phyloP scores from a whole-genome alignment of 2,329 filamentous ascomycete genomes.

The Diplodia intermedia region DNA sequence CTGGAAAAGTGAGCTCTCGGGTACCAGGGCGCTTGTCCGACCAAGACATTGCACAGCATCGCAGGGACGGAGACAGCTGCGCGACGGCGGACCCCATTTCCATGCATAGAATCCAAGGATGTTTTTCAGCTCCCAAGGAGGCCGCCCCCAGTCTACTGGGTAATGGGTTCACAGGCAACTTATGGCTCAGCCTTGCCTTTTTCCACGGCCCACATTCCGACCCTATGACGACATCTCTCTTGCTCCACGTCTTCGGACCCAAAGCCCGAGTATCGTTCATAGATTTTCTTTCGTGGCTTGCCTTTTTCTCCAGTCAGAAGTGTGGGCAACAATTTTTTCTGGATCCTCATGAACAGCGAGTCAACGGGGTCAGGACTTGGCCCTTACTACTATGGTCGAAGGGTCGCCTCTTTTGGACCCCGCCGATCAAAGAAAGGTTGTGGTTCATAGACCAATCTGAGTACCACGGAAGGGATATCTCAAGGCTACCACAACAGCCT shows the following conservation, averaged over 20 bases:
- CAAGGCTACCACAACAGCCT: not conserved
- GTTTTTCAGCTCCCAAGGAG: not conserved
- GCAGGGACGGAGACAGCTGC: no score
- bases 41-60: no score
- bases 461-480: constrained; percentile 10
- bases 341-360: not conserved
- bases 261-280: not conserved
- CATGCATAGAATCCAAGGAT: not conserved
- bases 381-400: not conserved
- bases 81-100: not conserved
- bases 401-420: not conserved
- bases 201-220: not conserved
- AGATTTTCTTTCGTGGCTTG: not conserved
- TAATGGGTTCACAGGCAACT: not conserved
- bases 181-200: constrained; percentile 1
- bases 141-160: not conserved
- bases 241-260: not conserved
- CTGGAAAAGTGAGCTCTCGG: constrained; percentile 57
- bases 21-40: no score
- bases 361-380: not conserved
- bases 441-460: not conserved
- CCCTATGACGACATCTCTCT: not conserved
- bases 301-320: not conserved
- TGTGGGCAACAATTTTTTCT: not conserved
- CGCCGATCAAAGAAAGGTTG: not conserved